phyloP scores from a whole-genome alignment of 257 asterid genomes.

The Cynanchum wilfordii region DNA sequence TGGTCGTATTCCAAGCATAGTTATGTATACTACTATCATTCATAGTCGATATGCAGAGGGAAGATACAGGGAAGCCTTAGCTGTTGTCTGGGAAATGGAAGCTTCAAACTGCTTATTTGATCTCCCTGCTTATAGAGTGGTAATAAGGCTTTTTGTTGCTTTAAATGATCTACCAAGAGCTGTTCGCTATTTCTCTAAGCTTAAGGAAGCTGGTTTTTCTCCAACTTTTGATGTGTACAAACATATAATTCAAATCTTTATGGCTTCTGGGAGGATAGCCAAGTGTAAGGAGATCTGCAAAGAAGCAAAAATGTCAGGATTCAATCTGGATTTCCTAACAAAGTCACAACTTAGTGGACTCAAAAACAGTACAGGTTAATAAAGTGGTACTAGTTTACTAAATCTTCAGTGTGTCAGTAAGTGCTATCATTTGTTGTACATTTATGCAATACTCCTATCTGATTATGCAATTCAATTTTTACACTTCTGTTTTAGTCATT shows the following conservation, averaged over 20 bases:
- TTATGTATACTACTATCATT: slow-evolving; percentile 71
- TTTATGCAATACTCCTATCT: neutral
- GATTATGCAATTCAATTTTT: neutral
- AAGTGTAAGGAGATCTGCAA: slow-evolving; percentile 55
- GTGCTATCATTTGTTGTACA: neutral
- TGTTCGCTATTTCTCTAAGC: slow-evolving; percentile 54
- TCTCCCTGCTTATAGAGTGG: slow-evolving; percentile 77
- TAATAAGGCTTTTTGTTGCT: slow-evolving; percentile 70
- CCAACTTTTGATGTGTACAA: slow-evolving; percentile 61
- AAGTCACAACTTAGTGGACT: neutral
- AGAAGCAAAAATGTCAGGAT: slow-evolving; percentile 83
- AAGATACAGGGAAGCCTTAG: slow-evolving; percentile 63
- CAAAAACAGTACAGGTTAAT: neutral
- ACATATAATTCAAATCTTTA: slow-evolving; percentile 39
- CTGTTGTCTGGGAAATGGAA: slow-evolving; percentile 84
- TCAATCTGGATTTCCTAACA: slow-evolving; percentile 29
- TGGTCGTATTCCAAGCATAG: slow-evolving; percentile 48
- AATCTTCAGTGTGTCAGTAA: neutral
- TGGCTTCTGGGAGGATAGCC: slow-evolving; percentile 59
- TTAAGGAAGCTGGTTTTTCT: slow-evolving; percentile 66
- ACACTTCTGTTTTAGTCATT: neutral
- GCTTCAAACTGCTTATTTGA: slow-evolving; percentile 56
- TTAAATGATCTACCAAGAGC: slow-evolving; percentile 57
- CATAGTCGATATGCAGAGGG: slow-evolving; percentile 55
- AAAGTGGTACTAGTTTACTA: neutral